Base-by-base conservation (phyloP, 2,329 filamentous ascomycete genomes). In the Colletotrichum sp. region DNA sequence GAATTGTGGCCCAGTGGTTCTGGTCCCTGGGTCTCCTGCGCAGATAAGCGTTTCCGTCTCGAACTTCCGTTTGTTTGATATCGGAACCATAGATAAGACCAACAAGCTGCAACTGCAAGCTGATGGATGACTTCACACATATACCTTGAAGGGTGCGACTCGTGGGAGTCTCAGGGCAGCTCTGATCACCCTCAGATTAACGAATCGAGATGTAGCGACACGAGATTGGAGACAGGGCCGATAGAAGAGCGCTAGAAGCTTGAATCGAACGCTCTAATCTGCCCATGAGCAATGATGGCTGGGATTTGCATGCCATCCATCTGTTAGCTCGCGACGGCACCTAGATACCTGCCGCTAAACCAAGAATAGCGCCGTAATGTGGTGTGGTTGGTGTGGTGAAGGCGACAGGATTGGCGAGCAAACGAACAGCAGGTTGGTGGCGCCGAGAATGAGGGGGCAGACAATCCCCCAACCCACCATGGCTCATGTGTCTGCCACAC, bases 21-120 rank as follows among this genome's bases (percentile, higher is more conserved):
- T 60, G 62, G 15, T 59, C 39, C 62, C 52, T 71, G 28, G 60
- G 36, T 44, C 55, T 67, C 62, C 30, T 13, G 72, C 30, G 55
- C 16, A 76, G 73, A 76, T 76, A 73, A 76, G 73, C 44, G 24
- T 59, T 70, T 73, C 64, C 64, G 64, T 73, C 65, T 72, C 26
- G 32, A 68, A 52, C 57, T 39, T 64, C 30, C 32, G 57, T 39
- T 52, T 34, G 39, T 68, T 60, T 69, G 73, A 72, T 75, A 63
- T 68, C n/a, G 55, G 73, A 68, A 59, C 21, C 13, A 49, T 44
- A 75, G 69, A 76, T 64, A 72, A 55, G 21, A 63, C 28, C 30
- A 67, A 28, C 44, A 13, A 52, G 44, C 12, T 52, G 44, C 44
- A 21, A 10, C 6, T 52, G 44, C 44, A 52, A 52, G 44, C n/a